phyloP scores from a whole-genome alignment of 129 eudicot genomes.

The Dittrichia graveolens region DNA sequence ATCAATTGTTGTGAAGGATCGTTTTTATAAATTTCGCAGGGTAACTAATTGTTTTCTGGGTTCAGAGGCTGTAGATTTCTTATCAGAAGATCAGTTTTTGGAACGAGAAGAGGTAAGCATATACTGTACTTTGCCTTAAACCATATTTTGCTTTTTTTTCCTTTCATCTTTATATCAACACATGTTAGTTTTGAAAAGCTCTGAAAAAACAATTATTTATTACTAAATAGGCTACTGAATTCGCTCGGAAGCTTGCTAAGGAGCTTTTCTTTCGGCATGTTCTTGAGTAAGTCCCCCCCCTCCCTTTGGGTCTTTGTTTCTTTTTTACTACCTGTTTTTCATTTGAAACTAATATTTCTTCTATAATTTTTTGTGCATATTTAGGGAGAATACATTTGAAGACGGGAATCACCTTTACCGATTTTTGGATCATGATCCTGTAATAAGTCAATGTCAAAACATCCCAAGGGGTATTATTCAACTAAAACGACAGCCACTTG shows the following conservation, averaged over 20 bases:
- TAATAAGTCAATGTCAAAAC: slow-evolving; percentile 64
- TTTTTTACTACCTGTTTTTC: background rate
- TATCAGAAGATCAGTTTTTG: slow-evolving; percentile 68
- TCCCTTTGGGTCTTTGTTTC: background rate
- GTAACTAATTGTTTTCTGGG: slow-evolving; percentile 62
- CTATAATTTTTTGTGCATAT: slow-evolving; percentile 19
- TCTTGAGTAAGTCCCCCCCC: slow-evolving; percentile 51
- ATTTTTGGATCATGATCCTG: slow-evolving; percentile 74
- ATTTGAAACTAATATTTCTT: slow-evolving; percentile 12
- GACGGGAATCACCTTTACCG: slow-evolving; percentile 69
- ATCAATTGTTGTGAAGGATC: slow-evolving; percentile 48
- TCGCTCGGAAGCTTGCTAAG: slow-evolving; percentile 66
- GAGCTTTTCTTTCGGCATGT: slow-evolving; percentile 73
- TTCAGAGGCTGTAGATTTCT: slow-evolving; percentile 72
- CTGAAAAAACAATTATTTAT: background rate
- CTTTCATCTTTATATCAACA: background rate
- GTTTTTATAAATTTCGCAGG: slow-evolving; percentile 64
- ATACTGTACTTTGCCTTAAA: slow-evolving; percentile 20
- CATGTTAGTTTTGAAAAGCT: background rate
- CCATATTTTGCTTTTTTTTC: background rate
- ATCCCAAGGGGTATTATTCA: slow-evolving; percentile 71
- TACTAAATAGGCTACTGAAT: slow-evolving; percentile 59
- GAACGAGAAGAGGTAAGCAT: slow-evolving; percentile 61
- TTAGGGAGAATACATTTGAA: slow-evolving; percentile 66
- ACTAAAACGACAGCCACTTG: slow-evolving; percentile 59